Evolutionary conservation across 768 basidiomycete species (phyloP).

Genomic region (Phylloporus arenicola): DNA sequence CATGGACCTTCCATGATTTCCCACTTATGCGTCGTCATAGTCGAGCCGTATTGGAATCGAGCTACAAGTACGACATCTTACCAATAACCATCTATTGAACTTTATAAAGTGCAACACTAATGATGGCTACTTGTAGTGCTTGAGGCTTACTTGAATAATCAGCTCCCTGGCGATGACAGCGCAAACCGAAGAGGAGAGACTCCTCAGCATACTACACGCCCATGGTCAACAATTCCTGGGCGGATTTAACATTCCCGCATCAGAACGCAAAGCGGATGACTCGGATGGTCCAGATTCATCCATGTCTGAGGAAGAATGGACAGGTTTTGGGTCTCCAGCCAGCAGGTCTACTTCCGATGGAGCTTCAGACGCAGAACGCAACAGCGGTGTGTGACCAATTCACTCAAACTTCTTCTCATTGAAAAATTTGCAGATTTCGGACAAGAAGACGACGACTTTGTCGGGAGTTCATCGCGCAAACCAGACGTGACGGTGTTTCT

Average conservation of each 20-base stretch:
- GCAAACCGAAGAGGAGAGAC: conserved; percentile 24
- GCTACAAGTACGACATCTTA: background rate
- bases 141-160: background rate
- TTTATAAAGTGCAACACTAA: background rate
- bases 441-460: conserved; percentile 45
- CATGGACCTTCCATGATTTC: background rate
- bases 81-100: background rate
- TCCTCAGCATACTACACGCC: conserved; percentile 40
- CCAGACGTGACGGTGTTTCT: conserved; percentile 57
- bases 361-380: conserved; percentile 16
- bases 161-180: conserved; percentile 4
- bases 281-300: conserved; percentile 11
- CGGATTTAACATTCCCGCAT: conserved; percentile 32
- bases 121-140: background rate
- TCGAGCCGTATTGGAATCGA: background rate
- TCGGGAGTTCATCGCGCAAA: conserved; percentile 28
- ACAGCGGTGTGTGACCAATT: conserved; percentile 12
- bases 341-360: background rate
- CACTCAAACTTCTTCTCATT: background rate
- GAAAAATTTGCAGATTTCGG: conserved; percentile 31
- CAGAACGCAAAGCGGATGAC: conserved; percentile 15
- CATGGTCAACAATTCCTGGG: conserved; percentile 44
- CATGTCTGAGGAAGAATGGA: conserved; percentile 39
- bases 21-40: background rate
- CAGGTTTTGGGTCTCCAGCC: conserved; percentile 27